Evolutionary conservation across 768 basidiomycete genomes (phyloP).

Genomic region (Hericium rajendrae): DNA sequence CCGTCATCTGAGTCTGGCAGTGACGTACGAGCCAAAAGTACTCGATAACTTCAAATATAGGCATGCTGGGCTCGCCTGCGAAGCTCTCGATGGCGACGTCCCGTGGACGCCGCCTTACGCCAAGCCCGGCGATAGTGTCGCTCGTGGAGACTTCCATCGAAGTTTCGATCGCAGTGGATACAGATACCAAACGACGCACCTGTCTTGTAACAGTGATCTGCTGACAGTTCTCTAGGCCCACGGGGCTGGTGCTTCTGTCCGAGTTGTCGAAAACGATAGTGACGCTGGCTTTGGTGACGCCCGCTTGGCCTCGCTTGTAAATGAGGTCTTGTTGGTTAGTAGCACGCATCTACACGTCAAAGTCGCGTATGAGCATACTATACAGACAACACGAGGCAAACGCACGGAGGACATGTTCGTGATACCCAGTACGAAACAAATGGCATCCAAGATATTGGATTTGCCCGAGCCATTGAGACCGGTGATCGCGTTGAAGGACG

Average conservation of each 20-base stretch:
- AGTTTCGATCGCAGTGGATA: not conserved
- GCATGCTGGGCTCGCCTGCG: too few species aligned
- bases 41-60: too few species aligned
- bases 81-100: too few species aligned
- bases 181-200: constrained; percentile 32
- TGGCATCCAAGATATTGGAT: constrained; percentile 98
- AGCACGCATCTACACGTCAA: constrained; percentile 66
- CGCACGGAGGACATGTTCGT: constrained; percentile 91
- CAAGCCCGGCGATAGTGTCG: not conserved
- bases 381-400: not conserved
- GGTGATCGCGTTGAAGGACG: constrained; percentile 97
- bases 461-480: constrained; percentile 95
- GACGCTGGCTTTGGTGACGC: constrained; percentile 92
- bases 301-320: constrained; percentile 98
- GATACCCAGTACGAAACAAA: constrained; percentile 96
- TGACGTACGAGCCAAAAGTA: too few species aligned
- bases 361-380: not conserved
- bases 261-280: constrained; percentile 99
- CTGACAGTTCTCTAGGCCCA: constrained; percentile 66
- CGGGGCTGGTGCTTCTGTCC: constrained; percentile 73
- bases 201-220: constrained; percentile 98
- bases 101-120: too few species aligned
- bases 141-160: too few species aligned
- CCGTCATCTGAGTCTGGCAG: too few species aligned
- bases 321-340: constrained; percentile 96